A percentile compares a stretch with the other conserved stretches of the same genome.
Conservation (phyloP, 371 early-diverging fungal genomes). For the Mortierella sp. region DNA sequence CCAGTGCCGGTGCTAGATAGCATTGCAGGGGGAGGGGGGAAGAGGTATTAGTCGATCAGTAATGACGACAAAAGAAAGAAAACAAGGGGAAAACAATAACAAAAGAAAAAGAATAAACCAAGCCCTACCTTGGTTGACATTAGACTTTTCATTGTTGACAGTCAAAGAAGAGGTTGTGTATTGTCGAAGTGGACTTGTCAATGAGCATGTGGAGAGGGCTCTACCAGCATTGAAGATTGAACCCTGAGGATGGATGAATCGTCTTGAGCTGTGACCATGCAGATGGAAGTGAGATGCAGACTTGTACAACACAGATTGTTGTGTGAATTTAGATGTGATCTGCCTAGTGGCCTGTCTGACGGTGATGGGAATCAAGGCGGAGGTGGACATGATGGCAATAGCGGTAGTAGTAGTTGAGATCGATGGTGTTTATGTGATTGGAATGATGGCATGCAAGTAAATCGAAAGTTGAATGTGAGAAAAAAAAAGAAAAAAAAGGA, state of each 20-base stretch:
- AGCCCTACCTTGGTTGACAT: constrained; percentile 44
- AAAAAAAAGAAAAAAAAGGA: not conserved
- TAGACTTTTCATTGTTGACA: constrained; percentile 43
- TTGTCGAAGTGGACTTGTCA: constrained; percentile 20
- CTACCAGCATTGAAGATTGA: not conserved
- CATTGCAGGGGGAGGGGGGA: no score
- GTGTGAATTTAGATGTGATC: constrained; percentile 5
- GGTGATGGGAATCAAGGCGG: constrained; percentile 23
- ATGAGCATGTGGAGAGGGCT: not conserved
- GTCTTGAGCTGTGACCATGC: constrained; percentile 3
- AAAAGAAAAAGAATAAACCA: not conserved
- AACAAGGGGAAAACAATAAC: not conserved
- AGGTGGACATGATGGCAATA: constrained; percentile 20
- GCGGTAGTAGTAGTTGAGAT: not conserved
- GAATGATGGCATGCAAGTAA: constrained; percentile 3
- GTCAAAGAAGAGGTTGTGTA: constrained; percentile 34
- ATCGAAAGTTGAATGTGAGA: not conserved
- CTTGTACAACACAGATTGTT: not conserved
- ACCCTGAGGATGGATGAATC: not conserved
- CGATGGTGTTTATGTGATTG: constrained; percentile 9
- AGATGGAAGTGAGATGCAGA: not conserved
- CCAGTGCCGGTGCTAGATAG: constrained; percentile 41
- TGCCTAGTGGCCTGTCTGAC: constrained; percentile 23
- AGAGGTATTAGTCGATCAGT: not conserved
- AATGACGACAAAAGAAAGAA: not conserved